Conservation (phyloP, 805 yeast genomes). For the Kazachstania bromeliacearum region DNA sequence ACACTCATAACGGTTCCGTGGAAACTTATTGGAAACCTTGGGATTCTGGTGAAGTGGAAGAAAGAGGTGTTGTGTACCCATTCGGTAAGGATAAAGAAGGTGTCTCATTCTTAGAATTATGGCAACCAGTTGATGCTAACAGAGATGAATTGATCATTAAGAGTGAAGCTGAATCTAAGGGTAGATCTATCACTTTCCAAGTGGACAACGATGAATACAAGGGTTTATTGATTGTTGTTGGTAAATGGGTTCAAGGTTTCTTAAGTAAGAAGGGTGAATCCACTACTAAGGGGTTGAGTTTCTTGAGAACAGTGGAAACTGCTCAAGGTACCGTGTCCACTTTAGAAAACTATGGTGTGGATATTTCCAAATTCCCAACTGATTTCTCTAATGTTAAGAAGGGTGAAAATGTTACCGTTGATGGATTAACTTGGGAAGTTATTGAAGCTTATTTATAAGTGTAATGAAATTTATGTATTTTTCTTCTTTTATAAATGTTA, state of each 20-base stretch:
- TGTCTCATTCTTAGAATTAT: slow-evolving; percentile 26
- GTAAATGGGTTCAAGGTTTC: slow-evolving; percentile 29
- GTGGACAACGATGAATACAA: slow-evolving; percentile 18
- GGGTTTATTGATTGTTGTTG: slow-evolving; percentile 26
- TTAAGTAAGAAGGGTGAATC: slow-evolving; percentile 17
- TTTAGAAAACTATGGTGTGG: slow-evolving; percentile 19
- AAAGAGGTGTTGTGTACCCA: slow-evolving; percentile 27
- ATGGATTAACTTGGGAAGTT: slow-evolving; percentile 25
- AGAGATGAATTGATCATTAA: slow-evolving; percentile 15
- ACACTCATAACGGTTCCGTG: slow-evolving; percentile 23
- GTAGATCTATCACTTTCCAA: slow-evolving; percentile 21
- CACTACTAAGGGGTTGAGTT: slow-evolving; percentile 18
- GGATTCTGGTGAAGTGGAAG: slow-evolving; percentile 28
- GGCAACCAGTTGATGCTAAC: slow-evolving; percentile 29
- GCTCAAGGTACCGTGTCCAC: slow-evolving; percentile 8
- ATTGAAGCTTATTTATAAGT: slow-evolving; percentile 19
- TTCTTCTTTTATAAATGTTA: no score
- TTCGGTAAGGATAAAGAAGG: slow-evolving; percentile 21
- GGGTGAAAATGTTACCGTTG: slow-evolving; percentile 17
- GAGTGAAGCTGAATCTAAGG: slow-evolving; percentile 5
- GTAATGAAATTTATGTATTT: neutral
- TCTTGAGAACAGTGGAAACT: slow-evolving; percentile 21
- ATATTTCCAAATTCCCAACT: slow-evolving; percentile 22
- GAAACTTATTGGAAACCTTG: slow-evolving; percentile 26
- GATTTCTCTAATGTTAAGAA: slow-evolving; percentile 14